Percentiles rank a stretch among this genome's conserved stretches.
Conservation (phyloP, 306 rosid species). For the Lathyrus sativus region DNA sequence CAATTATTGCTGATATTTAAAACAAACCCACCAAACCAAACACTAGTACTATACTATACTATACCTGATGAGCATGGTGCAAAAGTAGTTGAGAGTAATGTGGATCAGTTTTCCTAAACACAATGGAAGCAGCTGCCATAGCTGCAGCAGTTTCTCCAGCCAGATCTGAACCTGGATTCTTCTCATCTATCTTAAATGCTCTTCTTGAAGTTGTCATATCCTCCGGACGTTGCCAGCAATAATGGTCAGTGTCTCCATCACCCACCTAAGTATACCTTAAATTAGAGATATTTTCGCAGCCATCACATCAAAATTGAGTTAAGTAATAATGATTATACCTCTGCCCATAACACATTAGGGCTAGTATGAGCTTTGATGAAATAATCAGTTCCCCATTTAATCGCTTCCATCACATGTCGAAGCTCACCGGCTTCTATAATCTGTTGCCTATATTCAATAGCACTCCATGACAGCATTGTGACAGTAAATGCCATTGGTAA, state of each 20-base stretch:
- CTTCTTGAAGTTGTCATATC: conserved; percentile 88
- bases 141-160: conserved; percentile 83
- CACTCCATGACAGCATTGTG: conserved; percentile 86
- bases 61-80: conserved; percentile 76
- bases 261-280: conserved; percentile 57
- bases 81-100: conserved; percentile 76
- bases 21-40: conserved; percentile 5
- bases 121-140: conserved; percentile 77
- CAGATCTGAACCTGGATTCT: conserved; percentile 79
- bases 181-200: conserved; percentile 73
- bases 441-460: conserved; percentile 62
- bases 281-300: too few relatives aligned
- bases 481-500: conserved; percentile 90
- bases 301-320: too few relatives aligned
- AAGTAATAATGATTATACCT: conserved; percentile 41
- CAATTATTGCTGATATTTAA: neutral
- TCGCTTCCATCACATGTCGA: conserved; percentile 75
- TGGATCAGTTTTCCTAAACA: conserved; percentile 66
- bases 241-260: conserved; percentile 85
- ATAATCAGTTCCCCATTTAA: conserved; percentile 90
- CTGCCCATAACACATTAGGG: conserved; percentile 80
- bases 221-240: conserved; percentile 87
- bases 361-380: conserved; percentile 90
- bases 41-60: neutral
- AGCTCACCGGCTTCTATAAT: conserved; percentile 65